phyloP scores from a whole-genome alignment of 495 filamentous ascomycete genomes.

The Copromyces sp. region DNA sequence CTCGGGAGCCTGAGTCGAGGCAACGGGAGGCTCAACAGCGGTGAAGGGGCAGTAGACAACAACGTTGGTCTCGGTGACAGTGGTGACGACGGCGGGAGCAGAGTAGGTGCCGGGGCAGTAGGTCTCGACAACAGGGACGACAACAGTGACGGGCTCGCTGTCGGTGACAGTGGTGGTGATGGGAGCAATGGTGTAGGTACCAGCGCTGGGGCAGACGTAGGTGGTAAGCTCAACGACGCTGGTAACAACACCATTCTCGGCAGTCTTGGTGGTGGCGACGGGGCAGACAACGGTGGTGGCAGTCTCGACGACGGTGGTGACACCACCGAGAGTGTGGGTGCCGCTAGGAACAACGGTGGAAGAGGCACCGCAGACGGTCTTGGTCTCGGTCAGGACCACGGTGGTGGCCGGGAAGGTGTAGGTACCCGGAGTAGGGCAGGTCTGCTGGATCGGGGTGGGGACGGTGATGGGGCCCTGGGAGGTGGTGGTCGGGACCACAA shows the following conservation, averaged over 20 bases:
- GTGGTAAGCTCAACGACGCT: slow-evolving; percentile 63
- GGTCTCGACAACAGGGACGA: slow-evolving; percentile 57
- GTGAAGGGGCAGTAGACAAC: slow-evolving; percentile 66
- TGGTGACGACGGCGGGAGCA: slow-evolving; percentile 53
- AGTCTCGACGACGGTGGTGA: slow-evolving; percentile 62
- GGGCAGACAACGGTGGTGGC: slow-evolving; percentile 66
- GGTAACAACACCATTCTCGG: slow-evolving; percentile 50
- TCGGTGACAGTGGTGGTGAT: slow-evolving; percentile 49
- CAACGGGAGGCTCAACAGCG: slow-evolving; percentile 24
- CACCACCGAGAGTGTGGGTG: slow-evolving; percentile 64
- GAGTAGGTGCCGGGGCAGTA: slow-evolving; percentile 66
- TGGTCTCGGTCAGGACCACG: slow-evolving; percentile 53
- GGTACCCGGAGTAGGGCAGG: slow-evolving; percentile 58
- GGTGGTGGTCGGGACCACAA: slow-evolving; percentile 13
- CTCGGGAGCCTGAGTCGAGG: neutral
- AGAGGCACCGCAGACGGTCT: slow-evolving; percentile 56
- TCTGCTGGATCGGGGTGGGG: slow-evolving; percentile 57
- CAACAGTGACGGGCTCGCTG: slow-evolving; percentile 40
- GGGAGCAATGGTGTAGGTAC: slow-evolving; percentile 73
- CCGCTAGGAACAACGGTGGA: slow-evolving; percentile 54
- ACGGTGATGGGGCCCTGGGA: slow-evolving; percentile 32
- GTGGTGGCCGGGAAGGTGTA: slow-evolving; percentile 78
- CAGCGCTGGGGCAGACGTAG: slow-evolving; percentile 67
- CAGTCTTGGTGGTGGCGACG: slow-evolving; percentile 53
- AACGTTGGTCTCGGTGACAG: slow-evolving; percentile 56